phyloP scores from a whole-genome alignment of 1,284 basidiomycete species.

The Melampsora americana region DNA sequence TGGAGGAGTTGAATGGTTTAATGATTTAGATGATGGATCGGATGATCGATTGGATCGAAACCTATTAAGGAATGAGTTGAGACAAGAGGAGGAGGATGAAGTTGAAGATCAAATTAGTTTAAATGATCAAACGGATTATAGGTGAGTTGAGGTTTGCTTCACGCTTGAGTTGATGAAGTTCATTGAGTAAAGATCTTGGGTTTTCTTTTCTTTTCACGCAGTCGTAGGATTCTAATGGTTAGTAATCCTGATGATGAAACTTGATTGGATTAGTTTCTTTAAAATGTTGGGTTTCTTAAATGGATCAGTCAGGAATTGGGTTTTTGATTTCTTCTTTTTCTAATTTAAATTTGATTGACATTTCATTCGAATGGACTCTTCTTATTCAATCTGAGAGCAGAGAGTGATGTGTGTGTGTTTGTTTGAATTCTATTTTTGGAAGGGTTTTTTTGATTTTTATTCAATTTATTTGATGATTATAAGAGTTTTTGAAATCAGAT shows the following conservation, averaged over 20 bases:
- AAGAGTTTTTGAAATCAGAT: no score
- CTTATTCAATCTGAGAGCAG: no score
- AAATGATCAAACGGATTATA: constrained; percentile 25
- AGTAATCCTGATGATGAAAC: constrained; percentile 29
- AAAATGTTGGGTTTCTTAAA: neutral
- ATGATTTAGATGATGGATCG: no score
- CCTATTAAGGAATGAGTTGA: no score
- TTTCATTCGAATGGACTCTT: no score
- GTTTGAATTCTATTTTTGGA: no score
- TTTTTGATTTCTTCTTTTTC: neutral
- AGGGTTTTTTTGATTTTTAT: neutral
- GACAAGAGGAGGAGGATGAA: neutral
- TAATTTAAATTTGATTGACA: neutral
- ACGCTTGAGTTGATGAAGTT: no score
- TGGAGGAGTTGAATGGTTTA: no score
- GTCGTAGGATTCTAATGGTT: constrained; percentile 20
- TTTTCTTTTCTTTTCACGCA: neutral
- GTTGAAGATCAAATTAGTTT: neutral
- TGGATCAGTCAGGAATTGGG: neutral
- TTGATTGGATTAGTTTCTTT: neutral
- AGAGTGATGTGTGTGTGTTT: no score
- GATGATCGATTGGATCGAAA: no score
- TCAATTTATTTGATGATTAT: neutral
- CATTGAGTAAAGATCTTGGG: neutral
- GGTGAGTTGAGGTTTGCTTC: constrained; percentile 1